Percentiles rank a stretch among this genome's conserved stretches.
phyloP scores from a whole-genome alignment of 495 filamentous ascomycete genomes.

The Zalerion maritima region DNA sequence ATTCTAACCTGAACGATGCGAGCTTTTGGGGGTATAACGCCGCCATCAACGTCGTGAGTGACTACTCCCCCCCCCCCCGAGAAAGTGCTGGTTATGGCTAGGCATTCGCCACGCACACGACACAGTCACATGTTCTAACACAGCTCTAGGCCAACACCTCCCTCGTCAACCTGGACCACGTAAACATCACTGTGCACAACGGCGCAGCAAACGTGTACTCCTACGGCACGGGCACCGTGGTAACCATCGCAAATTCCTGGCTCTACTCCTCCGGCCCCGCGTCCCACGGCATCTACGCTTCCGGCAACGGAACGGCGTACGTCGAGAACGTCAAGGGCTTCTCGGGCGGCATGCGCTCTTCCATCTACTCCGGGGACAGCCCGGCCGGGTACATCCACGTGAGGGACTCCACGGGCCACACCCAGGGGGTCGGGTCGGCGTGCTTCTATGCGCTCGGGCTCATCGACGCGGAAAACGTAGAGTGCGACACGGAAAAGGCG shows the following conservation, averaged over 20 bases:
- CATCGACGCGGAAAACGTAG: conserved; percentile 3
- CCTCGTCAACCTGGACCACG: conserved; percentile 3
- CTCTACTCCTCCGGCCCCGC: conserved; percentile 7
- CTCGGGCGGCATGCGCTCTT: conserved; percentile 6
- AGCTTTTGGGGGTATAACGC: conserved; percentile 8
- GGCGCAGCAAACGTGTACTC: conserved; percentile 7
- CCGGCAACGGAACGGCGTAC: conserved; percentile 8
- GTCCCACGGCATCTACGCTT: conserved; percentile 7
- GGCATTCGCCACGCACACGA: no score
- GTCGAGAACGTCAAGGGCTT: conserved; percentile 4
- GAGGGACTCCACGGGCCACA: conserved; percentile 4
- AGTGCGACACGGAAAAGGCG: conserved; percentile 1
- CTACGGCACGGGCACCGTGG: conserved; percentile 4
- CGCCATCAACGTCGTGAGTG: conserved; percentile 6
- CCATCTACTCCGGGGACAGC: conserved; percentile 6
- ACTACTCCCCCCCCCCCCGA: no score
- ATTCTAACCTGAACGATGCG: conserved; percentile 4
- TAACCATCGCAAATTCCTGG: conserved; percentile 5
- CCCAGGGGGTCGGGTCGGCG: conserved; percentile 4
- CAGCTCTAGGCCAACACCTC: conserved; percentile 4
- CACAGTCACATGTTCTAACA: neutral
- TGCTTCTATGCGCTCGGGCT: conserved; percentile 4
- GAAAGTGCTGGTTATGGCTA: no score
- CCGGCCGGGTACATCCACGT: conserved; percentile 7
- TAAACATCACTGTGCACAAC: conserved; percentile 8